Evolutionary conservation across 345 rosid species (phyloP).

Genomic region (Euphorbia pulcherrima): DNA sequence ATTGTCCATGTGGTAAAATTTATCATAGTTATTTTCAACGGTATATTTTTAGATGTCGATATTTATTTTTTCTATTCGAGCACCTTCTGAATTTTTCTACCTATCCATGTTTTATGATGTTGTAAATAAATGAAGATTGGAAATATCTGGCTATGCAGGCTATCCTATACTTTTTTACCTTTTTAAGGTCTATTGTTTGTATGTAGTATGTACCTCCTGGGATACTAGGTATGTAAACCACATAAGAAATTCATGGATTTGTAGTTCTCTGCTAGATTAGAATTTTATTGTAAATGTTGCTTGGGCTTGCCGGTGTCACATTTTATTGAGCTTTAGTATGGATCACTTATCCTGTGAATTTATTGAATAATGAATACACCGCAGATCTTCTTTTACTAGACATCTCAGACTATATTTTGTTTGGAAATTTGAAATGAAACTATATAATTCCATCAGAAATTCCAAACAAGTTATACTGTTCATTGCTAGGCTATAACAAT

Average conservation of each 20-base stretch:
- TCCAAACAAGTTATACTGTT: background rate
- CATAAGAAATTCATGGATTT: background rate
- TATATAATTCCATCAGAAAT: constrained; percentile 1
- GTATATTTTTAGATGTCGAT: too few species aligned
- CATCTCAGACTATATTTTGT: background rate
- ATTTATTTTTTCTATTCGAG: too few species aligned
- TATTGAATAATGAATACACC: background rate
- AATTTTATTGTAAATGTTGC: background rate
- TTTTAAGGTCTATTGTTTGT: background rate
- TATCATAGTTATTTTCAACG: too few species aligned
- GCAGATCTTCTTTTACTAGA: background rate
- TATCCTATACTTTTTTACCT: background rate
- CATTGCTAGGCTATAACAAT: background rate
- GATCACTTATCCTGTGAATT: too few species aligned
- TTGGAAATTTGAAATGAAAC: background rate
- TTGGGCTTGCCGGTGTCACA: background rate
- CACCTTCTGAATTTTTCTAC: background rate
- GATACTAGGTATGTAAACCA: background rate
- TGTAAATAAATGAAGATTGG: background rate
- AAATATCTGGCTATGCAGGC: background rate
- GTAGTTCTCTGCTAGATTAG: background rate
- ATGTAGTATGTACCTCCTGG: background rate
- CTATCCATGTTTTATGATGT: background rate
- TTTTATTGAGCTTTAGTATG: background rate
- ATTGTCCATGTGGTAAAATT: too few species aligned